A percentile compares a stretch with the other conserved stretches of the same genome.
phyloP scores from a whole-genome alignment of 2,329 filamentous ascomycete species.

The Exophiala viscosa region DNA sequence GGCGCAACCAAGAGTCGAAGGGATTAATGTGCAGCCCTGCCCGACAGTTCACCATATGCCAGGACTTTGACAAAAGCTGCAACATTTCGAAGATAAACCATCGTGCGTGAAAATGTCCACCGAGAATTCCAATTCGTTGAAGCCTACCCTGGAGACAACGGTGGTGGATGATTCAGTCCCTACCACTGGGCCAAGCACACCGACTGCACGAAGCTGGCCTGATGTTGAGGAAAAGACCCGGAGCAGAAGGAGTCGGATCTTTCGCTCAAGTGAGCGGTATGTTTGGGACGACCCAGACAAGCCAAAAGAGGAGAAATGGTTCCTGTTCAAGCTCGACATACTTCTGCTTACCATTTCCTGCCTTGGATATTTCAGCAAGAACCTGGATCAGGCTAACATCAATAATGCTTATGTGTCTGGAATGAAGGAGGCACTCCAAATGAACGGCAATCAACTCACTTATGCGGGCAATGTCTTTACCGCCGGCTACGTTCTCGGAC shows the following conservation, averaged over 20 bases:
- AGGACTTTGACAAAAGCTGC: too few species aligned
- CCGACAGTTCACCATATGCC: too few species aligned
- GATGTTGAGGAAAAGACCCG: not conserved
- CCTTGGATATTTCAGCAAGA: constrained; percentile 30
- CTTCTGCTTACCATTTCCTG: constrained; percentile 31
- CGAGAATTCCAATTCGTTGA: too few species aligned
- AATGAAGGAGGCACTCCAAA: constrained; percentile 47
- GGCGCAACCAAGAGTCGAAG: too few species aligned
- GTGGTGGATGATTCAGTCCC: too few species aligned
- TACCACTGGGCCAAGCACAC: too few species aligned
- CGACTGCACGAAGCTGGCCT: too few species aligned
- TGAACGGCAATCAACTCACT: constrained; percentile 52
- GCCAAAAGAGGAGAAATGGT: constrained; percentile 42
- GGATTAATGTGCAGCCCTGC: too few species aligned
- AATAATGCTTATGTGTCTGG: constrained; percentile 29
- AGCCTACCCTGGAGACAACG: too few species aligned
- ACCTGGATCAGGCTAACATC: constrained; percentile 25
- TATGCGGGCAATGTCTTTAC: constrained; percentile 31
- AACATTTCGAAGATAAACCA: too few species aligned
- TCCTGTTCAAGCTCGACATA: constrained; percentile 33
- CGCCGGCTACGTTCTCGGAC: constrained; percentile 56
- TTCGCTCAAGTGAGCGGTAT: constrained; percentile 30
- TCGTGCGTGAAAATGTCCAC: too few species aligned
- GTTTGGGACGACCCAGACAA: constrained; percentile 54
- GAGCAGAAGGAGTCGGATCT: not conserved